Conservation (phyloP, 1,284 basidiomycete genomes). For the Polyporus tsugae region DNA sequence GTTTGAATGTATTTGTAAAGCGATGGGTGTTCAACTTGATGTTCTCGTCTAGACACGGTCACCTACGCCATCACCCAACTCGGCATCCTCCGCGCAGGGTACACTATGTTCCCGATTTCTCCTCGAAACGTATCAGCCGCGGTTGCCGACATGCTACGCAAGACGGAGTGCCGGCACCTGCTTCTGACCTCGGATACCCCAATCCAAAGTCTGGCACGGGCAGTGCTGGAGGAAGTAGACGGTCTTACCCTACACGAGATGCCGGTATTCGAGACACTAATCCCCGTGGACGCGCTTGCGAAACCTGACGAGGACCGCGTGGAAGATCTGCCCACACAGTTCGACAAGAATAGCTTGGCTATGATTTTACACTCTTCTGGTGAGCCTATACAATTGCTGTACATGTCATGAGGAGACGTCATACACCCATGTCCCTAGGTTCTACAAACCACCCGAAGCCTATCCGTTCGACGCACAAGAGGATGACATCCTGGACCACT, state of each 20-base stretch:
- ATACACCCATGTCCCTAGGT: slow-evolving; percentile 14
- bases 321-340: slow-evolving; percentile 20
- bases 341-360: slow-evolving; percentile 12
- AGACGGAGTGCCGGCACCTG: slow-evolving; percentile 19
- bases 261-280: slow-evolving; percentile 32
- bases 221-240: slow-evolving; percentile 10
- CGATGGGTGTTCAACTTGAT: background rate
- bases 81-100: slow-evolving; percentile 44
- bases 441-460: slow-evolving; percentile 38
- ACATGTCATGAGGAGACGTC: no score
- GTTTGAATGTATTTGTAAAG: background rate
- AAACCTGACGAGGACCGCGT: background rate
- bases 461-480: slow-evolving; percentile 30
- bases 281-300: background rate
- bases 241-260: slow-evolving; percentile 21
- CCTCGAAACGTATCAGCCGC: slow-evolving; percentile 32
- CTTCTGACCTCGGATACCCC: slow-evolving; percentile 24
- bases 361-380: slow-evolving; percentile 39
- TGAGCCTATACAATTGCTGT: background rate
- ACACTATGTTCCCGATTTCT: slow-evolving; percentile 36
- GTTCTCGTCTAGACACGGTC: slow-evolving; percentile 39
- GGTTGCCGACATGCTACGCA: slow-evolving; percentile 34
- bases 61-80: slow-evolving; percentile 40
- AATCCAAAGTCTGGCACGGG: slow-evolving; percentile 7
- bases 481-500: slow-evolving; percentile 15